Conservation (phyloP, 495 filamentous ascomycete genomes). For the Aspergillus funiculosus region DNA sequence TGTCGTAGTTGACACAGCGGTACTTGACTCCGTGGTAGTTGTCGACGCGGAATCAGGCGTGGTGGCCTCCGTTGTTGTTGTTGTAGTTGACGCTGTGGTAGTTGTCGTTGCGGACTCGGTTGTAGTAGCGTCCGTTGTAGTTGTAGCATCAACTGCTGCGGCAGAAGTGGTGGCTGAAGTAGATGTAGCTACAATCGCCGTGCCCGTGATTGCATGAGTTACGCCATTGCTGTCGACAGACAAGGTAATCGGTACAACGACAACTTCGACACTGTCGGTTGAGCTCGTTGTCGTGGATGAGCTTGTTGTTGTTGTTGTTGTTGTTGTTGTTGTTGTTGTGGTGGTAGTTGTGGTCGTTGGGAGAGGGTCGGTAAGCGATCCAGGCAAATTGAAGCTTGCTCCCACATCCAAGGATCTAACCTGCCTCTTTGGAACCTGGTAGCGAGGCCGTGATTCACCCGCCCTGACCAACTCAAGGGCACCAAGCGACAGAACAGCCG, state of each 20-base stretch:
- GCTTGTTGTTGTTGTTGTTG: conserved; percentile 9
- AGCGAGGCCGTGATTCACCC: conserved; percentile 43
- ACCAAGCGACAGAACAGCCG: conserved; percentile 32
- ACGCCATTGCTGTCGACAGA: conserved; percentile 25
- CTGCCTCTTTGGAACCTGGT: conserved; percentile 42
- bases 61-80: neutral
- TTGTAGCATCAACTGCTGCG: conserved; percentile 6
- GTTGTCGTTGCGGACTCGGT: conserved; percentile 1
- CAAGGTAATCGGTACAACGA: conserved; percentile 22
- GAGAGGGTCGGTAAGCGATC: neutral
- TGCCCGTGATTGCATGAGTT: conserved; percentile 24
- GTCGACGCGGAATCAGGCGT: conserved; percentile 1
- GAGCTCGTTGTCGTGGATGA: conserved; percentile 16
- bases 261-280: no score
- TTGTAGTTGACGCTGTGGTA: conserved; percentile 2
- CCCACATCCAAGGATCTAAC: conserved; percentile 14
- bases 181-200: neutral
- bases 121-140: conserved; percentile 7
- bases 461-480: conserved; percentile 34
- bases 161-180: conserved; percentile 5
- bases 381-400: neutral
- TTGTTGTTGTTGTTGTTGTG: conserved; percentile 10
- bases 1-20: neutral
- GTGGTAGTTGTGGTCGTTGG: conserved; percentile 7
- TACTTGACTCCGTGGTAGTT: neutral